These are phyloP conservation scores for Wickerhamiella hasegawae DNA, from an alignment of 805 yeast genomes.

Conservation along the genomic window DNA sequence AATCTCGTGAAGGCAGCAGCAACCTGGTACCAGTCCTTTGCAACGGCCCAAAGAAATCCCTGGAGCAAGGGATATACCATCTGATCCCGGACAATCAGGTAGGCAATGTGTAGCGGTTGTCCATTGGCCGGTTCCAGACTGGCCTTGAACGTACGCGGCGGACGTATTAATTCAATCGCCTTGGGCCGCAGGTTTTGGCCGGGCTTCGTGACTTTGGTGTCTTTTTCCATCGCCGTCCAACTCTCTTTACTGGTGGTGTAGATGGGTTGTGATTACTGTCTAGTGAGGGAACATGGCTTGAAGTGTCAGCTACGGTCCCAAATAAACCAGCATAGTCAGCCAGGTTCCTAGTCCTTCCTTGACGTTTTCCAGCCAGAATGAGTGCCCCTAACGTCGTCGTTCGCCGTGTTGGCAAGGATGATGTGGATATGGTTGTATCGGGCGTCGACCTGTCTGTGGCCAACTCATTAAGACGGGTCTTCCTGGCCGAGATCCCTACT, in stretches of 20 bases:
- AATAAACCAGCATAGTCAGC: too few species aligned
- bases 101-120: slow-evolving; percentile 12
- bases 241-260: too few species aligned
- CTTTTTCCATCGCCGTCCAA: too few species aligned
- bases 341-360: too few species aligned
- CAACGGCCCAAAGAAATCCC: slow-evolving; percentile 22
- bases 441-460: slow-evolving; percentile 85
- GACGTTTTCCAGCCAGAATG: too few species aligned
- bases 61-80: slow-evolving; percentile 20
- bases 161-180: too few species aligned
- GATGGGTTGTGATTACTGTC: too few species aligned
- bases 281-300: too few species aligned
- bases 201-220: too few species aligned
- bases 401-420: slow-evolving; percentile 69
- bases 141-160: slow-evolving; percentile 17
- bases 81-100: slow-evolving; percentile 21
- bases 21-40: slow-evolving; percentile 13
- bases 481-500: slow-evolving; percentile 94
- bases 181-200: too few species aligned
- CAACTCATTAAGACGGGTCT: slow-evolving; percentile 77
- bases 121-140: slow-evolving; percentile 21
- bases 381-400: slow-evolving; percentile 65
- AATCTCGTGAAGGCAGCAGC: slow-evolving; percentile 5
- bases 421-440: slow-evolving; percentile 75
- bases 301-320: too few species aligned